A percentile compares a stretch with the other conserved stretches of the same genome.
These are phyloP conservation scores for Stereocaulon alpinum DNA, from an alignment of 495 filamentous ascomycete species.

Conservation along the genomic window DNA sequence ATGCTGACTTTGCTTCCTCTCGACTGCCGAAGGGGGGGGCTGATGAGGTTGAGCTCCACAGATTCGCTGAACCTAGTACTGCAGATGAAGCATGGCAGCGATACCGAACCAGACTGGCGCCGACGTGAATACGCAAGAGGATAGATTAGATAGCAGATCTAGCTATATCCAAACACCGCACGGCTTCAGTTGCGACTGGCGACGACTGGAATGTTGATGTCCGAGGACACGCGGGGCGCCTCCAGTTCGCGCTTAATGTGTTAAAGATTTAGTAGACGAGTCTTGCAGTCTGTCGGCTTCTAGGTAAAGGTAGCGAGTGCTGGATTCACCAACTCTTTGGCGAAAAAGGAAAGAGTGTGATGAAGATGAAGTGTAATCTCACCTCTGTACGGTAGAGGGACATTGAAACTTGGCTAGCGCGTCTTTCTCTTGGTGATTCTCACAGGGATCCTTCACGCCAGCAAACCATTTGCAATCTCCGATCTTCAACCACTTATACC, in stretches of 20 bases:
- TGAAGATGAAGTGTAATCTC: background rate
- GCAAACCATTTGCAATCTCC: background rate
- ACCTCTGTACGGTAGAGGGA: background rate
- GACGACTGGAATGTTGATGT: slow-evolving; percentile 14
- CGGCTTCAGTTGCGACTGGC: slow-evolving; percentile 6
- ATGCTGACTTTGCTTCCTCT: slow-evolving; percentile 1
- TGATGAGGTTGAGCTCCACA: background rate
- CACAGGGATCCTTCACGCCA: background rate
- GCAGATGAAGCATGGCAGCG: background rate
- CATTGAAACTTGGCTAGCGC: slow-evolving; percentile 5
- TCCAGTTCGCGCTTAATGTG: background rate
- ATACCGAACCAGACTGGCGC: background rate
- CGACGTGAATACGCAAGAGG: background rate
- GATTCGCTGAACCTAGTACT: background rate
- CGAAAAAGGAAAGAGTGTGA: background rate
- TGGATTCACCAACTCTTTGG: too few species aligned
- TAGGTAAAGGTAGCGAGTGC: background rate
- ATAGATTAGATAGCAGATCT: background rate
- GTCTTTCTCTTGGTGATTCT: background rate
- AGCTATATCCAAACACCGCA: slow-evolving; percentile 1
- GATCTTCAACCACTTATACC: background rate
- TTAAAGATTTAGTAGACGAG: background rate
- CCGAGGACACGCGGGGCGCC: slow-evolving; percentile 6
- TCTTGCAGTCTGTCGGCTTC: background rate
- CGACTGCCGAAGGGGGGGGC: background rate